These are phyloP conservation scores for Tricholoma bakamatsutake DNA, from an alignment of 768 basidiomycete genomes.

Conservation along the genomic window DNA sequence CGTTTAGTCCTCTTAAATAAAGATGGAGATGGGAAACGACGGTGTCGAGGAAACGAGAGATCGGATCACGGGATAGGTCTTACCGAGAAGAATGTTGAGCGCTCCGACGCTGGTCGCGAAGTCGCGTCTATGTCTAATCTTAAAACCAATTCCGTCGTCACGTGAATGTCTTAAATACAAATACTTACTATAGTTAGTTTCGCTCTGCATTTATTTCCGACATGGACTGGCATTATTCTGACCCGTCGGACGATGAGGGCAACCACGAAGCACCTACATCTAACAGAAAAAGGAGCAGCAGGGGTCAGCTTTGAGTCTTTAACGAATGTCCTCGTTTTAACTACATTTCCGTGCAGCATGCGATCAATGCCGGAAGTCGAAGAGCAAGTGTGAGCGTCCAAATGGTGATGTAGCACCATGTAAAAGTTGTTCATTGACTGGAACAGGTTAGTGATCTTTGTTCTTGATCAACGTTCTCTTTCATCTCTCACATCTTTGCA, in stretches of 20 bases:
- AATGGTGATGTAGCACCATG: constrained; percentile 42
- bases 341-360: constrained; percentile 46
- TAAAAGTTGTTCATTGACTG: constrained; percentile 57
- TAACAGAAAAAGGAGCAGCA: constrained; percentile 56
- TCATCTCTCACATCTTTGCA: background rate
- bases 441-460: constrained; percentile 37
- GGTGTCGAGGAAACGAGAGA: too few relatives aligned
- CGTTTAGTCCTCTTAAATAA: constrained; percentile 84
- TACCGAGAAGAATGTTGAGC: too few relatives aligned
- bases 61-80: too few relatives aligned
- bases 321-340: background rate
- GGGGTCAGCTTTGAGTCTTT: constrained; percentile 32
- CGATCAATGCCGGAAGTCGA: constrained; percentile 84
- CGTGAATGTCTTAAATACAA: constrained; percentile 11
- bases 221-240: constrained; percentile 59
- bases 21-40: constrained; percentile 2
- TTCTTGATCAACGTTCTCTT: constrained; percentile 6
- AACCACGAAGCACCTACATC: constrained; percentile 34
- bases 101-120: too few relatives aligned
- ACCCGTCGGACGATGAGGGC: constrained; percentile 53
- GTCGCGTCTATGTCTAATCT: background rate
- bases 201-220: constrained; percentile 6
- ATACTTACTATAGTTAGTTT: constrained; percentile 13
- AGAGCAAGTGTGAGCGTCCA: constrained; percentile 76
- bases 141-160: background rate